These are phyloP conservation scores for Ulmus americana DNA, from an alignment of 331 rosid species.

Conservation along the genomic window DNA sequence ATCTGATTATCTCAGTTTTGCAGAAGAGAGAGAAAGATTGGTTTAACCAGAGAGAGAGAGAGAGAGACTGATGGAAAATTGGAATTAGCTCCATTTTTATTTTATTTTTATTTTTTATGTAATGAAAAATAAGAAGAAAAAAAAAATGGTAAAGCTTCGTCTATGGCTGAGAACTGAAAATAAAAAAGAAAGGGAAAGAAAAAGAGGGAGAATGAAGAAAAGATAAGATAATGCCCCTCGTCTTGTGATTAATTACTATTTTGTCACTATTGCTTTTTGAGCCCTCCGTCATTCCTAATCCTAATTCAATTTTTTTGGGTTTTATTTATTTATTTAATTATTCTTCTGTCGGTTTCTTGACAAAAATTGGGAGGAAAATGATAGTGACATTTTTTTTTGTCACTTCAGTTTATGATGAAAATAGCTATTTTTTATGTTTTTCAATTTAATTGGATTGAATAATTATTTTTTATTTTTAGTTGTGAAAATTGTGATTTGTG, in stretches of 20 bases:
- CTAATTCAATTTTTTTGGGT: neutral
- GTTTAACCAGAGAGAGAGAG: conserved; percentile 13
- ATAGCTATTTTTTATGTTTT: too few relatives aligned
- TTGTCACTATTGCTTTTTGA: conserved; percentile 4
- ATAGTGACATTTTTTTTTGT: too few relatives aligned
- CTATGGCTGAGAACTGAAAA: conserved; percentile 3
- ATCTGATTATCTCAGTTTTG: conserved; percentile 54
- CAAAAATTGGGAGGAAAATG: neutral
- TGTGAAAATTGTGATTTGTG: too few relatives aligned
- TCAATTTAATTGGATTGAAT: too few relatives aligned
- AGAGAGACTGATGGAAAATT: conserved; percentile 24
- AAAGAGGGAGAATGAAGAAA: neutral
- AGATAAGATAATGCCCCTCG: neutral
- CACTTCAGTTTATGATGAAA: too few relatives aligned
- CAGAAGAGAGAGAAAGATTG: conserved; percentile 38
- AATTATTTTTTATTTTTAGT: too few relatives aligned
- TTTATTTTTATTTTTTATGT: neutral
- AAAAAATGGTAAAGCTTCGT: neutral
- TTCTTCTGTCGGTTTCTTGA: neutral
- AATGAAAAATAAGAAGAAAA: neutral
- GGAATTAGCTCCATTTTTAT: neutral
- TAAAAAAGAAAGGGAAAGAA: neutral
- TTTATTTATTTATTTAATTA: neutral
- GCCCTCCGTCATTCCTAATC: neutral
- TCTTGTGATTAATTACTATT: conserved; percentile 3